Evolutionary conservation across 108 stramenopile genomes (phyloP), one percentile per base, ranked within the genome.

Genomic region (Conticribra guillardii): DNA sequence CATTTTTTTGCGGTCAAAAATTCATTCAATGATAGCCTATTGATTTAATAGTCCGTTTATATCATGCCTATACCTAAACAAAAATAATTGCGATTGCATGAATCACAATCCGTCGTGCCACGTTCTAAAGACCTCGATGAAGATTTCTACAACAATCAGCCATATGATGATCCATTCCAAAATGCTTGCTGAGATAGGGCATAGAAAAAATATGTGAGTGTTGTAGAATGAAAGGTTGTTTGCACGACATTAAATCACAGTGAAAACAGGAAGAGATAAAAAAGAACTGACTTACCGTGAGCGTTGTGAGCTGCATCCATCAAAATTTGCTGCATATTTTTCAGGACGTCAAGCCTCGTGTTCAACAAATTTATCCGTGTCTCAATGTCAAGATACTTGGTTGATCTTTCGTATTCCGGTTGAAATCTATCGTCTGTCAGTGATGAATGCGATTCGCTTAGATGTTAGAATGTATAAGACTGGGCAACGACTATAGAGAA

Each of bases 371-470:
- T 28, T 1, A 80, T 67, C 23, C 82, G 73, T 4, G 50, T 67
- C 24, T 31, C 54, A 1, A 79, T 55, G 19, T 83, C 73, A 34
- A 83, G 71, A 53, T 83, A 83, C 30, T 80, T 75, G 24, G 74
- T 53, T 0, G 78, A 59, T 14, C 48, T 46, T 24, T 79, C 74
- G 44, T 83, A 83, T 37, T 75, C 69, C 3, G 74, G 62, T 50
- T 83, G 60, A 32, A 83, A 83, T 4, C 78, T 61, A 64, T 83
- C 82, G 54, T 83, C 82, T 74, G n/a, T n/a, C n/a, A n/a, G n/a
- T n/a, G n/a, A n/a, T n/a, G n/a, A n/a, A n/a, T n/a, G n/a, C n/a
- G n/a, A n/a, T n/a, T n/a, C n/a, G n/a, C n/a, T n/a, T n/a, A n/a
- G n/a, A n/a, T n/a, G n/a, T n/a, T n/a, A n/a, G n/a, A n/a, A n/a